phyloP scores from a whole-genome alignment of 202 grass and related monocot genomes.

The Brachypodium distachyon region DNA sequence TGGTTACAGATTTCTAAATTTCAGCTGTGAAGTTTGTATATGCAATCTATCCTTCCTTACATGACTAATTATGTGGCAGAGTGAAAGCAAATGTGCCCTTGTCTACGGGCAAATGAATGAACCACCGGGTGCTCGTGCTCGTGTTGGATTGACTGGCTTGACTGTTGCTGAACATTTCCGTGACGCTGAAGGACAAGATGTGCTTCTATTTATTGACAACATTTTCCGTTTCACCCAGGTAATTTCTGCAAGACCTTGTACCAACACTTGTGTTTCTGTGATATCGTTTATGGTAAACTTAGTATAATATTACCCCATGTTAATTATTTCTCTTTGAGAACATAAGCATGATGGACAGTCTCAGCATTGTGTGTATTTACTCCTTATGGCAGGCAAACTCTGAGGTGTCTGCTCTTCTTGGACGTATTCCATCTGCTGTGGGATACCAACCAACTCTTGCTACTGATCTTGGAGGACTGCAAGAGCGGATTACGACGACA shows the following conservation, averaged over 20 bases:
- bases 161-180: conserved; percentile 98
- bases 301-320: too few species aligned
- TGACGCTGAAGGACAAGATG: conserved; percentile 97
- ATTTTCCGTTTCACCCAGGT: conserved; percentile 99
- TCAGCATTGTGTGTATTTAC: neutral
- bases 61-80: conserved; percentile 25
- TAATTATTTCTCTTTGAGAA: neutral
- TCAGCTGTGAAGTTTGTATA: neutral
- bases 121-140: conserved; percentile 96
- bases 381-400: conserved; percentile 75
- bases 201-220: conserved; percentile 99
- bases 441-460: conserved; percentile 99
- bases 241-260: neutral
- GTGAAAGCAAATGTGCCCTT: conserved; percentile 98
- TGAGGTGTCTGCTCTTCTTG: conserved; percentile 99
- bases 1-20: neutral
- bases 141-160: conserved; percentile 90
- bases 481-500: conserved; percentile 97
- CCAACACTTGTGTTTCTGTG: neutral
- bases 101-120: conserved; percentile 99
- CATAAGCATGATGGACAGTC: too few species aligned
- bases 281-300: neutral
- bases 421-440: conserved; percentile 98
- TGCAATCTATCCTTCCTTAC: neutral
- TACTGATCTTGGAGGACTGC: conserved; percentile 96